phyloP scores from a whole-genome alignment of 768 basidiomycete genomes.

The Leccinum uliginosum region DNA sequence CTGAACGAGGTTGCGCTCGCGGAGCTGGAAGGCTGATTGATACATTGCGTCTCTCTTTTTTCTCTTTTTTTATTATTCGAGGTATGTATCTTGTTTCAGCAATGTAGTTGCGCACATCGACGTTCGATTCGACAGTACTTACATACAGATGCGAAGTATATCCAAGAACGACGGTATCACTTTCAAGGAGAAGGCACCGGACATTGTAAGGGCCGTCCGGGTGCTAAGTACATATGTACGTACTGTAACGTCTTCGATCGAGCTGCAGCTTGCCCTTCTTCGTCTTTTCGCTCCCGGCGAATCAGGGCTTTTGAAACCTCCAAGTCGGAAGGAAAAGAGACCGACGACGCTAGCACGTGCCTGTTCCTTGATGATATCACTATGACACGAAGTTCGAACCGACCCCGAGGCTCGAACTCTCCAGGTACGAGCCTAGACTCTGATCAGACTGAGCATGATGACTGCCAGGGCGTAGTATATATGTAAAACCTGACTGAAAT shows the following conservation, averaged over 20 bases:
- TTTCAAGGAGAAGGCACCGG: neutral
- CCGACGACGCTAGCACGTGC: neutral
- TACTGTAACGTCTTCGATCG: too few species aligned
- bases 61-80: neutral
- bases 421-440: too few species aligned
- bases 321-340: neutral
- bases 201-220: neutral
- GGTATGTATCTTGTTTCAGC: neutral
- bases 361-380: neutral
- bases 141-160: neutral
- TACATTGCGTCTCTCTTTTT: neutral
- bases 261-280: neutral
- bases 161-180: neutral
- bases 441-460: too few species aligned
- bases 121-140: neutral
- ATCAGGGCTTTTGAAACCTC: neutral
- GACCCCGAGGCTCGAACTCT: too few species aligned
- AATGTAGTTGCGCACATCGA: neutral
- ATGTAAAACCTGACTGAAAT: neutral
- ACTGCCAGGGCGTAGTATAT: too few species aligned
- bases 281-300: neutral
- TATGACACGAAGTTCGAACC: too few species aligned
- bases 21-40: slow-evolving; percentile 44
- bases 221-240: too few species aligned
- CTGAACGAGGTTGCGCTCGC: slow-evolving; percentile 74